These are phyloP conservation scores for Quercus berberidifolia DNA, from an alignment of 306 rosid genomes.

Conservation along the genomic window DNA sequence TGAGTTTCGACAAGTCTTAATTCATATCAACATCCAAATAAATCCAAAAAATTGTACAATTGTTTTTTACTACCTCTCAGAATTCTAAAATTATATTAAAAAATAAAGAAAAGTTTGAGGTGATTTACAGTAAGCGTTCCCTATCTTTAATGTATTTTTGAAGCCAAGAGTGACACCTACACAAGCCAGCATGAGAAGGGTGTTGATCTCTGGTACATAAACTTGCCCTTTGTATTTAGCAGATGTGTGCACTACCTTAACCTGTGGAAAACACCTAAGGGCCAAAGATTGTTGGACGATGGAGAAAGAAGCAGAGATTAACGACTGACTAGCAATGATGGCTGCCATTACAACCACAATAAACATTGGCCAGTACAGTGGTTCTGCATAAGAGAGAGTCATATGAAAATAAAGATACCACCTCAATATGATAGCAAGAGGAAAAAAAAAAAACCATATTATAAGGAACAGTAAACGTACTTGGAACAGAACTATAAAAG, in stretches of 20 bases:
- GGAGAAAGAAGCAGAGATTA: slow-evolving; percentile 79
- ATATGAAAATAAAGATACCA: too few relatives aligned
- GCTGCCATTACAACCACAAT: slow-evolving; percentile 55
- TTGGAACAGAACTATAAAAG: slow-evolving; percentile 16
- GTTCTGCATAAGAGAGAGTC: slow-evolving; percentile 25
- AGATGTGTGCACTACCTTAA: slow-evolving; percentile 70
- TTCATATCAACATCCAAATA: too few relatives aligned
- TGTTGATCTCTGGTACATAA: slow-evolving; percentile 66
- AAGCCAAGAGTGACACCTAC: slow-evolving; percentile 57
- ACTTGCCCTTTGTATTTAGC: slow-evolving; percentile 67
- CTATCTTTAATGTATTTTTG: slow-evolving; percentile 44
- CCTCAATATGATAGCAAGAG: background rate
- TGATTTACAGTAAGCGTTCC: slow-evolving; percentile 68
- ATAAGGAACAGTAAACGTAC: background rate
- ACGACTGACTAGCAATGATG: slow-evolving; percentile 78
- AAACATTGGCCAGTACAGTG: slow-evolving; percentile 73
- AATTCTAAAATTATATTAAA: background rate
- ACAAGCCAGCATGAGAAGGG: slow-evolving; percentile 76
- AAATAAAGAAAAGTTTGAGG: background rate
- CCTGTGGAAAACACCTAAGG: slow-evolving; percentile 78
- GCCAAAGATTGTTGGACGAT: slow-evolving; percentile 72
- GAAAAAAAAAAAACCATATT: background rate
- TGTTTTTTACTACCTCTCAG: too few relatives aligned
- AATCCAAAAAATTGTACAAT: too few relatives aligned
- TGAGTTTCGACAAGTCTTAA: too few relatives aligned